These are phyloP conservation scores for Monosporascus sp. DNA, from an alignment of 2,329 filamentous ascomycete genomes.

Conservation along the genomic window DNA sequence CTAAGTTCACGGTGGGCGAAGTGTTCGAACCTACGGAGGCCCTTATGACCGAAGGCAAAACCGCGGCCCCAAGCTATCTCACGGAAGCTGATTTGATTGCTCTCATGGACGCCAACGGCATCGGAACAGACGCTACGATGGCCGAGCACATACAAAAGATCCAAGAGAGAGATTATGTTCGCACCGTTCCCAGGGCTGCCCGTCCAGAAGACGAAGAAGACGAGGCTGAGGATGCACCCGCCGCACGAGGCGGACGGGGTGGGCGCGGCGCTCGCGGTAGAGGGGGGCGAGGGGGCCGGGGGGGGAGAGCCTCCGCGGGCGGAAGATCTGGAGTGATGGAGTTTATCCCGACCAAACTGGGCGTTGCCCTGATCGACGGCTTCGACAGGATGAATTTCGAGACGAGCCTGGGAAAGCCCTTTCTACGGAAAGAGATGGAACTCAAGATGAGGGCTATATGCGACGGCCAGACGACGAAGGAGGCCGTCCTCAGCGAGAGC, in stretches of 20 bases:
- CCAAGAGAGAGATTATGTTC: conserved; percentile 81
- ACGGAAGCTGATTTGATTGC: conserved; percentile 94
- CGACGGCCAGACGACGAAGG: conserved; percentile 71
- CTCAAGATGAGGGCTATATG: conserved; percentile 95
- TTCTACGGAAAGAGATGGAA: conserved; percentile 97
- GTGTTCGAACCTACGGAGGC: conserved; percentile 83
- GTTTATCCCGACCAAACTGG: conserved; percentile 88
- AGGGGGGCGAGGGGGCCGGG: conserved; percentile 36
- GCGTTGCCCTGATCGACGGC: conserved; percentile 85
- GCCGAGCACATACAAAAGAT: conserved; percentile 97
- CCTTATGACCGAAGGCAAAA: conserved; percentile 86
- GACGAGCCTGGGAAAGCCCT: conserved; percentile 89
- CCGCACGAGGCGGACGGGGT: conserved; percentile 36
- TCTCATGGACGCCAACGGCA: conserved; percentile 97
- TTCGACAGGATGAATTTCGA: conserved; percentile 94
- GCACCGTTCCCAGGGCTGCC: conserved; percentile 47
- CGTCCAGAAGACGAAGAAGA: conserved; percentile 30
- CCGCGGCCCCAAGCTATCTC: conserved; percentile 74
- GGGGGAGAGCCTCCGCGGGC: conserved; percentile 30
- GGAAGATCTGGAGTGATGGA: conserved; percentile 60
- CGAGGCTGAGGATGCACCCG: conserved; percentile 33
- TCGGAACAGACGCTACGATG: conserved; percentile 98
- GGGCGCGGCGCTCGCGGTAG: conserved; percentile 43
- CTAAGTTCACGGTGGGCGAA: conserved; percentile 73
- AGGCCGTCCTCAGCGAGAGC: conserved; percentile 74